Base-by-base conservation (phyloP, 805 yeast species). In the Saccharomycopsis sp. region DNA sequence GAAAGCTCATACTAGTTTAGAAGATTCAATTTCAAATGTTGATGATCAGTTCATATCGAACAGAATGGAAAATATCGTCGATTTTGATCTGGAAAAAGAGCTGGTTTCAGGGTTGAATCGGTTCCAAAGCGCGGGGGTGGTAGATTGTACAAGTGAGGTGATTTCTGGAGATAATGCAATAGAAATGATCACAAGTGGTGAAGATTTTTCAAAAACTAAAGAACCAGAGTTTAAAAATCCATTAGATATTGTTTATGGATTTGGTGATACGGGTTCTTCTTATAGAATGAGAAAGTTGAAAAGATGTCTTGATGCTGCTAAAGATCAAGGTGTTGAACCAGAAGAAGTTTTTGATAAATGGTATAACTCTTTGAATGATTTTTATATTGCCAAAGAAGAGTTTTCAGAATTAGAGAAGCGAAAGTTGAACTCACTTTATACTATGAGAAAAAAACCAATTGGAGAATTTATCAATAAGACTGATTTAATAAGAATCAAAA, bases 321-420 rank as follows among this genome's bases (percentile, higher is more conserved):
- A 25, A 6, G 35, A 34, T n/a, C 12, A 18, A 5, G 42, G 42
- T 4, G 23, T 15, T 5, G 20, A 13, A 12, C 4, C n/a, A 8
- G 36, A 30, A 19, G 36, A 32, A 10, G 34, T 32, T 4, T 37
- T 34, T 12, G n/a, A 10, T 21, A 27, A 28, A 14, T 10, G 45
- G 29, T 41, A 41, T 21, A 34, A 34, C 10, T 15, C 21, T 10
- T 9, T 41, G 14, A 18, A n/a, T 19, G 41, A 41, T 9, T 41
- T 41, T 19, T 10, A 37, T n/a, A 38, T 37, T 9, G 35, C 36
- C 21, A 37, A 37, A 18, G 45, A 41, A 28, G 45, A 41, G 18
- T n/a, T 32, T 9, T 12, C 32, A n/a, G 37, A 37, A 21, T 33
- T 41, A 13, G 20, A n/a, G n/a, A 41, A 37, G 20, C 14, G n/a